phyloP scores from a whole-genome alignment of 768 basidiomycete genomes.

The Psilocybe cyanescens region DNA sequence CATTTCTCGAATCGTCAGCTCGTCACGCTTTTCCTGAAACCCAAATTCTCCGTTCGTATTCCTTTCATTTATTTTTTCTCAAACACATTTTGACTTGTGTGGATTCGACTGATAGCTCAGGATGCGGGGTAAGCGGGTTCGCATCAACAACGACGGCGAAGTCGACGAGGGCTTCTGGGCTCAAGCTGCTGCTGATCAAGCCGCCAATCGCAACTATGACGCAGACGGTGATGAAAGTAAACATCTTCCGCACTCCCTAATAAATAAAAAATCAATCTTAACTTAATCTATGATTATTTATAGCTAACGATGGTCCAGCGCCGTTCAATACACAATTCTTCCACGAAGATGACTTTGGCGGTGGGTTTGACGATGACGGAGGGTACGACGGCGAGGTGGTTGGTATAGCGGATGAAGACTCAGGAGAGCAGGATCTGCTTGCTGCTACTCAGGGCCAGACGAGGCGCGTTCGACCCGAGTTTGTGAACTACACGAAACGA shows the following conservation, averaged over 20 bases:
- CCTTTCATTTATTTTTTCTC: background rate
- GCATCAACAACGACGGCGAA: conserved; percentile 74
- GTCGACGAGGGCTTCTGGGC: conserved; percentile 99
- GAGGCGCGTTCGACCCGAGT: conserved; percentile 82
- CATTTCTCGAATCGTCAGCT: conserved; percentile 93
- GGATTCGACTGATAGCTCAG: conserved; percentile 60
- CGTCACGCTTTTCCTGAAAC: conserved; percentile 93
- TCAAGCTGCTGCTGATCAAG: conserved; percentile 86
- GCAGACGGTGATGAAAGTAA: conserved; percentile 68
- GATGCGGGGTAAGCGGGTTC: conserved; percentile 79
- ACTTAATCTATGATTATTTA: background rate
- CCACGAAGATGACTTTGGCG: conserved; percentile 88
- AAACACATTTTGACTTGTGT: conserved; percentile 4
- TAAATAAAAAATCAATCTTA: background rate
- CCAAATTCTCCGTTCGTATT: conserved; percentile 84
- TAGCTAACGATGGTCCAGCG: conserved; percentile 54
- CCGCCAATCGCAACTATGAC: conserved; percentile 48
- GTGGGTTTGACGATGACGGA: conserved; percentile 65
- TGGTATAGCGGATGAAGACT: conserved; percentile 49
- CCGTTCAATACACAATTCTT: conserved; percentile 98
- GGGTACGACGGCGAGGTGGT: conserved; percentile 50
- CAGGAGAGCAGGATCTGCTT: conserved; percentile 86
- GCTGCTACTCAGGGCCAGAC: conserved; percentile 78
- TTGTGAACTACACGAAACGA: conserved; percentile 92
- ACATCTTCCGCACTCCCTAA: conserved; percentile 20